Evolutionary conservation across 352 stramenopile species (phyloP), one percentile per base, ranked within the genome.

Genomic region (Phytophthora nicotianae): DNA sequence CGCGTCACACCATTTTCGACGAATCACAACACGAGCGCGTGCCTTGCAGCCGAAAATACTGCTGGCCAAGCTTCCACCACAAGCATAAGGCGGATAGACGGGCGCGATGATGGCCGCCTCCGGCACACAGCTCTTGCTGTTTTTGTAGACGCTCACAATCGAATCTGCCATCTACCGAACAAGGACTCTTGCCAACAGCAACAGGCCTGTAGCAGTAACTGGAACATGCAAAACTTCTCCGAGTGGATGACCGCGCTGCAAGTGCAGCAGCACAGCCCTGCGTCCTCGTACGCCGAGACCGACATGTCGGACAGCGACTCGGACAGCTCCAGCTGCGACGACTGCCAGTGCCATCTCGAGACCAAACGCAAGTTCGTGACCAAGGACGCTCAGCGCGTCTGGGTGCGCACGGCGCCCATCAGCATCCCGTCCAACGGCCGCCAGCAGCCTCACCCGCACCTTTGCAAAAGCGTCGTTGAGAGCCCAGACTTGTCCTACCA

Each of bases 241-340:
- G 53, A 81, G 35, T 85, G 77, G 77, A 81, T 87, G 70, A 63
- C 60, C 55, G 58, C 74, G 23, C 53, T 86, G 50, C 72, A 67
- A 35, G 4, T 29, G 27, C 47, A 79, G 20, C 55, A 78, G 33
- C 59, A 76, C 26, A 84, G 77, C 53, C 32, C 70, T 23, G 54
- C 75, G n/a, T 87, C 77, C 10, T 88, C 81, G 10, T 87, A 75
- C 66, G 72, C 72, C 48, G 81, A 88, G 58, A 90, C 81, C 23
- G 65, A 77, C 45, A 52, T 72, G 45, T 63, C 58, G 7, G 70
- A 82, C 42, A 75, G 65, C n/a, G 77, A 89, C 58, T 81, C 65
- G 40, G 74, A 83, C 45, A 75, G 26, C n/a, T 3, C 19, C 49
- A 58, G 75, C 54, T 56, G 38, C 58, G 46, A 62, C 56, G 69